phyloP scores from a whole-genome alignment of 2,329 filamentous ascomycete species.

The Colletotrichum paranaense region DNA sequence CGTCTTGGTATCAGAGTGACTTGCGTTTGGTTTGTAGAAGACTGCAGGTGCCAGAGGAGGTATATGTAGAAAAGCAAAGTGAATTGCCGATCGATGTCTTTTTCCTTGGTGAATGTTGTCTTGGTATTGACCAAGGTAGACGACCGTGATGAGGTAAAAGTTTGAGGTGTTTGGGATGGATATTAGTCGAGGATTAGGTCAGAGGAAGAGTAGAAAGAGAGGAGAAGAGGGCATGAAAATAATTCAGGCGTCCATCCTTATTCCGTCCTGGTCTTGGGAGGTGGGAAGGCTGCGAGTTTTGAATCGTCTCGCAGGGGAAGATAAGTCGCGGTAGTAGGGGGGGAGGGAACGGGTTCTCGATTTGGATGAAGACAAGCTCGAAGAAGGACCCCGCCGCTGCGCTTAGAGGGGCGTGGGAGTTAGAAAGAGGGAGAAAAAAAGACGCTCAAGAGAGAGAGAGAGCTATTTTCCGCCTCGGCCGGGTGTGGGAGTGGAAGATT shows the following conservation, averaged over 20 bases:
- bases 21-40: not conserved
- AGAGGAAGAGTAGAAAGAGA: conserved; percentile 2
- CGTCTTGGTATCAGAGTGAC: not conserved
- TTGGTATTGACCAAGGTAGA: not conserved
- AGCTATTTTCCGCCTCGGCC: conserved; percentile 15
- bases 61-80: conserved; percentile 14
- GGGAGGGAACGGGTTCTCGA: conserved; percentile 21
- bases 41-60: conserved; percentile 2
- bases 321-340: conserved; percentile 24
- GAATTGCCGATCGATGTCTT: not conserved
- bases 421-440: not conserved
- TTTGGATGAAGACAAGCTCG: conserved; percentile 35
- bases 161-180: conserved; percentile 2
- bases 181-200: conserved; percentile 32
- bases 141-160: conserved; percentile 26
- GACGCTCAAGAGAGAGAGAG: conserved; percentile 4
- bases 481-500: conserved; percentile 12
- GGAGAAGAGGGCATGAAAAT: conserved; percentile 12
- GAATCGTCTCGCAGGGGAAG: conserved; percentile 22
- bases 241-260: conserved; percentile 20
- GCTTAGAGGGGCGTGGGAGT: conserved; percentile 26
- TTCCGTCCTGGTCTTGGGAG: not conserved
- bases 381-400: conserved; percentile 22
- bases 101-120: not conserved
- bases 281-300: conserved; percentile 36